Conservation (phyloP, 371 early-diverging fungal genomes). For the Chytridium lagenaria region DNA sequence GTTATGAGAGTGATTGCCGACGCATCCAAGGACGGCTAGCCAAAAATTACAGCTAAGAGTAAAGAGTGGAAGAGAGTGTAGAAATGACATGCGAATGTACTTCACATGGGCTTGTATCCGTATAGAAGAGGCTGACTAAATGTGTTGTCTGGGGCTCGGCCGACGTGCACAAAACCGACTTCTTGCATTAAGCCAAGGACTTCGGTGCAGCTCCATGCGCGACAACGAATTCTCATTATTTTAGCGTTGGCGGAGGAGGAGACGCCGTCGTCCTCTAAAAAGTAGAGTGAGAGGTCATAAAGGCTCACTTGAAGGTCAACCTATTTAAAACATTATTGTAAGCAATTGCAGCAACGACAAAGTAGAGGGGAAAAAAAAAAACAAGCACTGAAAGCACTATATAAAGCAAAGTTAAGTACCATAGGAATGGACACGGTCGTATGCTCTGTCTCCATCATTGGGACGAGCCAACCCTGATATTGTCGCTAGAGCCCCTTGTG, state of each 20-base stretch:
- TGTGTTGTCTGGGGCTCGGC: neutral
- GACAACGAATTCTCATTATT: conserved; percentile 8
- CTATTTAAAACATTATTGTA: neutral
- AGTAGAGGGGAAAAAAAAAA: neutral
- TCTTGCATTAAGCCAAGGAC: neutral
- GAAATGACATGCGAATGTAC: too few relatives aligned
- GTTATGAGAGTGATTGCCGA: too few relatives aligned
- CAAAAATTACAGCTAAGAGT: too few relatives aligned
- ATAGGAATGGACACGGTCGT: conserved; percentile 13
- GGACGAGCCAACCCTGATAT: neutral
- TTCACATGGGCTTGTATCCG: conserved; percentile 18
- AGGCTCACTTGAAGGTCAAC: conserved; percentile 19
- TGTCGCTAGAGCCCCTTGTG: conserved; percentile 3
- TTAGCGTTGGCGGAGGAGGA: conserved; percentile 1
- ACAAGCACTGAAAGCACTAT: neutral
- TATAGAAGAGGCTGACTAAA: conserved; percentile 6
- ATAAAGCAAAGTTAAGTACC: neutral
- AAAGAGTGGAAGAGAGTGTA: too few relatives aligned
- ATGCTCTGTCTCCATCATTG: neutral
- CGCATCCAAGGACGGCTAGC: too few relatives aligned
- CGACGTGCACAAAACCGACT: conserved; percentile 12
- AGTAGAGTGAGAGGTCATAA: conserved; percentile 21
- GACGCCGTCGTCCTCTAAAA: conserved; percentile 9
- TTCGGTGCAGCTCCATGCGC: conserved; percentile 10
- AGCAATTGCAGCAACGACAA: neutral